These are phyloP conservation scores for Irpex lacteus DNA, from an alignment of 1,284 basidiomycete genomes.

Conservation along the genomic window DNA sequence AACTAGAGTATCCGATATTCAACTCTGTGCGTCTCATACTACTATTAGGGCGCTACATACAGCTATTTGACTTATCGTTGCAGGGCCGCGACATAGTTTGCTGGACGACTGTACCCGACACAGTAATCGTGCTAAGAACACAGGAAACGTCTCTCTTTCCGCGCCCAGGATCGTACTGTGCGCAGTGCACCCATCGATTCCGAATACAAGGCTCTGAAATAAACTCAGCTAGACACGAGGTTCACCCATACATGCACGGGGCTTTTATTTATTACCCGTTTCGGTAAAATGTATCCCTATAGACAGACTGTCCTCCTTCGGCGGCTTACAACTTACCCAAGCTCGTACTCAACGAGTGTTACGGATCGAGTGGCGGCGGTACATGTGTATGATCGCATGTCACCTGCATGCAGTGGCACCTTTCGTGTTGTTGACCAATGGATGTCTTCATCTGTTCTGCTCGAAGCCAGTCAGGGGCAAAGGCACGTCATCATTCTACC, in stretches of 20 bases:
- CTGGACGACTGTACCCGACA: too few relatives aligned
- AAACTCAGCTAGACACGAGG: background rate
- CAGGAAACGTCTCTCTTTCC: background rate
- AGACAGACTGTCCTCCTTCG: background rate
- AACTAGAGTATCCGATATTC: background rate
- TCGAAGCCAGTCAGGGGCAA: background rate
- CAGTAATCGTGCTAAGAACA: background rate
- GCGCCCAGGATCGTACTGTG: background rate
- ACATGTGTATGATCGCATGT: background rate
- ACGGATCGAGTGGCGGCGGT: background rate
- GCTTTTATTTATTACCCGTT: background rate
- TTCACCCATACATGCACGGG: background rate
- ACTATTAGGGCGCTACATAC: background rate
- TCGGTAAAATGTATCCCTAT: background rate
- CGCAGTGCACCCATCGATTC: background rate
- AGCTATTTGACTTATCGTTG: background rate
- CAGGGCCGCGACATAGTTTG: background rate
- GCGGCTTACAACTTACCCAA: background rate
- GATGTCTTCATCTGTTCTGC: background rate
- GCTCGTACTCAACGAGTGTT: background rate
- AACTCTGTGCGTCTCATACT: background rate
- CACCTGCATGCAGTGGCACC: background rate
- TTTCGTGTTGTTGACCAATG: background rate
- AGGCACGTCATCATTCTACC: background rate
- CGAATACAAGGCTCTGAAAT: background rate